phyloP scores from a whole-genome alignment of 306 rosid genomes.

The Trifolium dubium region DNA sequence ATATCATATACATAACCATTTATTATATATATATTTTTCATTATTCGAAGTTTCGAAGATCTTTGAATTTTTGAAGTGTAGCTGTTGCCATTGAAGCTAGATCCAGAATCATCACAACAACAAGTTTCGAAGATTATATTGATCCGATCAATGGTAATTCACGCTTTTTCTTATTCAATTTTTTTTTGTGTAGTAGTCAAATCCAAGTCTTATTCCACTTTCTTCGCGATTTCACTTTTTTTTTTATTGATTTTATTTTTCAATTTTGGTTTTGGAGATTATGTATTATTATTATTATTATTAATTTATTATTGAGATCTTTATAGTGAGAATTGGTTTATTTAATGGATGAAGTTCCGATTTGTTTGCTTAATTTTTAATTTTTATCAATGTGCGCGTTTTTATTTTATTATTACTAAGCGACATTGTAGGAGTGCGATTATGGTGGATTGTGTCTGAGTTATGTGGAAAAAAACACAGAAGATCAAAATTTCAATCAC shows the following conservation, averaged over 20 bases:
- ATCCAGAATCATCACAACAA: conserved; percentile 51
- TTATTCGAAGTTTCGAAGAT: conserved; percentile 44
- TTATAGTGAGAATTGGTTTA: conserved; percentile 38
- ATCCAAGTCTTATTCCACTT: conserved; percentile 34
- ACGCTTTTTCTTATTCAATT: not conserved
- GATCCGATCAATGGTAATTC: conserved; percentile 87
- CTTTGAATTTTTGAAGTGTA: conserved; percentile 46
- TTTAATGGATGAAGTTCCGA: conserved; percentile 37
- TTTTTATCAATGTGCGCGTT: conserved; percentile 33
- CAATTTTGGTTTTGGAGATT: not conserved
- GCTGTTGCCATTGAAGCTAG: conserved; percentile 55
- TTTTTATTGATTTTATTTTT: not conserved
- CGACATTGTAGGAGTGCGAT: conserved; percentile 35
- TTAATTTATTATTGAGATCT: conserved; percentile 21
- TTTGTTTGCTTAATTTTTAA: conserved; percentile 19
- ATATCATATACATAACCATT: conserved; percentile 3
- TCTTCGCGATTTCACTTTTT: not conserved
- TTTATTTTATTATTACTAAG: conserved; percentile 33
- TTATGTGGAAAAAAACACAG: conserved; percentile 31
- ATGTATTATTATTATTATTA: not conserved
- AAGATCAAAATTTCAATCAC: conserved; percentile 2
- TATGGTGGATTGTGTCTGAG: conserved; percentile 33
- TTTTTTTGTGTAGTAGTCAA: conserved; percentile 30
- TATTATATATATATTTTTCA: not conserved
- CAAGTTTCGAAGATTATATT: conserved; percentile 54